phyloP scores from a whole-genome alignment of 441 rosid species.

The Brassica balearica region DNA sequence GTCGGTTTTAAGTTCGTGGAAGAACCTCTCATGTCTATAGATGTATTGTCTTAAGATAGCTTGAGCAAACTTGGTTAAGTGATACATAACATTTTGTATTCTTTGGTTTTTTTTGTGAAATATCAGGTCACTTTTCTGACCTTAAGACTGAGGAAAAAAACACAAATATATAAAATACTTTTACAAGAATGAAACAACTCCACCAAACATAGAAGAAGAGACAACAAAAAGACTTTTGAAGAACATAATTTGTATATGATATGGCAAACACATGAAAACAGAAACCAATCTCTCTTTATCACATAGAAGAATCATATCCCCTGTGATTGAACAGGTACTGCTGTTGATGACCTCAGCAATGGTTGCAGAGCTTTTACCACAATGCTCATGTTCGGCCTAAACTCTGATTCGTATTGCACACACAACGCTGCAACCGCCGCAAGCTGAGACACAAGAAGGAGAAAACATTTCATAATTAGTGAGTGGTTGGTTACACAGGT shows the following conservation, averaged over 20 bases:
- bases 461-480: neutral
- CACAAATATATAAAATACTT: neutral
- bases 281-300: slow-evolving; percentile 32
- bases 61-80: slow-evolving; percentile 29
- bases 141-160: neutral
- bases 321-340: slow-evolving; percentile 47
- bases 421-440: slow-evolving; percentile 80
- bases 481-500: neutral
- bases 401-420: slow-evolving; percentile 75
- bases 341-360: slow-evolving; percentile 55
- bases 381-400: slow-evolving; percentile 76
- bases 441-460: slow-evolving; percentile 44
- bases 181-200: neutral
- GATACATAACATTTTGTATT: slow-evolving; percentile 20
- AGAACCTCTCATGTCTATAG: slow-evolving; percentile 35
- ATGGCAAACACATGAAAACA: slow-evolving; percentile 28
- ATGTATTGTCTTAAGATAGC: slow-evolving; percentile 35
- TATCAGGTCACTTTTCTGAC: neutral
- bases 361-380: slow-evolving; percentile 76
- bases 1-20: slow-evolving; percentile 29
- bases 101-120: slow-evolving; percentile 15
- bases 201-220: slow-evolving; percentile 13
- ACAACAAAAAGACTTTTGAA: neutral
- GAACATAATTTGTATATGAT: slow-evolving; percentile 10
- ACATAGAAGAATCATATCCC: slow-evolving; percentile 45